Base-by-base conservation (phyloP, 371 early-diverging fungal genomes). In the Apophysomyces variabilis region DNA sequence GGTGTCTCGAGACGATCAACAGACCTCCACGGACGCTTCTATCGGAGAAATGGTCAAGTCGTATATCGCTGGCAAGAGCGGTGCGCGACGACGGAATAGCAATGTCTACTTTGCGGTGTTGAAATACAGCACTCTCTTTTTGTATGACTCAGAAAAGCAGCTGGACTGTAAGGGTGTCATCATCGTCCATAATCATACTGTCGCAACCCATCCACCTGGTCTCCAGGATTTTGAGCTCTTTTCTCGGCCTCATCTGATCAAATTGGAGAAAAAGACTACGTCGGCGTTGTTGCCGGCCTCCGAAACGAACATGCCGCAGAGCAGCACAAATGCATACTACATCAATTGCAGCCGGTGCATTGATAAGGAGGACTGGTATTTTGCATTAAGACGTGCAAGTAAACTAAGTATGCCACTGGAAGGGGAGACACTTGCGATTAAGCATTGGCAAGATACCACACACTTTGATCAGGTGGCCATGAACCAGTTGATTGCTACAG, bases 291-390 rank as follows among this genome's bases (percentile, higher is more conserved):
- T 21, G 21, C n/a, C 54, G 54, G 54, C 21, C 21, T 21, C 54
- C 21, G 54, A 50, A n/a, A 50, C 54, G 54, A 26, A 50, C 21
- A 50, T 50, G 54, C 54, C 54, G 54, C 54, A 50, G 54, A 26
- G 39, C 14, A 58, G 58, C 36, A 59, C 43, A 21, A 65, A 59
- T 45, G 50, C 66, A 26, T 87, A 84, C 61, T 89, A 80, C 69
- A 74, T 89, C 57, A 87, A 84, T 66, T 84, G 85, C 57, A 77
- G 77, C 56, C 69, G 75, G 5, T 85, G 89, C 14, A 85, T 84
- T 7, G 93, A 95, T 54, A 96, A 96, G 76, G 97, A 96, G 70
- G 94, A 93, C 70, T 96, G 97, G 97, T 94, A 89, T 61, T 74
- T 87, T 58, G 79, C 83, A 21, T 72, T 91, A 11, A 72, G 82